These are phyloP conservation scores for Pelargonium cotyledonis DNA, from an alignment of 441 rosid genomes.

Conservation along the genomic window DNA sequence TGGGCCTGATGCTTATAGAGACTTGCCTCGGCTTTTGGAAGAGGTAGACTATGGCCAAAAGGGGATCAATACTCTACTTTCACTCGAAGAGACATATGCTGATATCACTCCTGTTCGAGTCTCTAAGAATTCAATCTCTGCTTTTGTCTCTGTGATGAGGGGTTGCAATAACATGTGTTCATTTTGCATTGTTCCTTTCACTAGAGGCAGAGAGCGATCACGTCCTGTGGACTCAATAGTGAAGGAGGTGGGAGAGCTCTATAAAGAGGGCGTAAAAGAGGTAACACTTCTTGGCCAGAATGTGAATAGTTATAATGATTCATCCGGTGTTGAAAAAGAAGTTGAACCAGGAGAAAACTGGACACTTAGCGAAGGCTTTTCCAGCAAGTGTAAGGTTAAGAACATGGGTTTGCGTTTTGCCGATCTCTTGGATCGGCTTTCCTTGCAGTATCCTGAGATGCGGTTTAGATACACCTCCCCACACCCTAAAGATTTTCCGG, in stretches of 20 bases:
- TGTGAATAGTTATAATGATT: conserved; percentile 89
- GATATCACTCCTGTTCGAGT: conserved; percentile 76
- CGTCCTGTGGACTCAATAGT: conserved; percentile 84
- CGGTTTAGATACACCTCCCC: conserved; percentile 93
- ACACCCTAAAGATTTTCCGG: conserved; percentile 92
- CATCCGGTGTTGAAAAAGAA: conserved; percentile 42
- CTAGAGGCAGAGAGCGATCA: conserved; percentile 90
- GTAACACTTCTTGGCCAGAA: conserved; percentile 92
- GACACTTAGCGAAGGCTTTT: conserved; percentile 77
- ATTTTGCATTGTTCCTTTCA: conserved; percentile 90
- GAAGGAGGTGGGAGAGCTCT: conserved; percentile 72
- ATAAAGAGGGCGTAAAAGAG: conserved; percentile 83
- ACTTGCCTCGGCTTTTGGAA: conserved; percentile 70
- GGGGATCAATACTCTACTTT: conserved; percentile 88
- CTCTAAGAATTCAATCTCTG: conserved; percentile 54
- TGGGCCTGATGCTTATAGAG: conserved; percentile 92
- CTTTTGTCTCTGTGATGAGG: conserved; percentile 90
- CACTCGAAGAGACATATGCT: conserved; percentile 90
- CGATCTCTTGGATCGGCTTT: conserved; percentile 78
- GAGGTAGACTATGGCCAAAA: conserved; percentile 90
- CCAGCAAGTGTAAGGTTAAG: conserved; percentile 73
- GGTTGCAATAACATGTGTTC: conserved; percentile 98
- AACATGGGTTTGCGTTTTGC: conserved; percentile 74
- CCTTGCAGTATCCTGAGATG: conserved; percentile 80
- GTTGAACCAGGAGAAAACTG: conserved; percentile 65